Conservation (phyloP, 2,329 filamentous ascomycete species). For the Fusarium napiforme region DNA sequence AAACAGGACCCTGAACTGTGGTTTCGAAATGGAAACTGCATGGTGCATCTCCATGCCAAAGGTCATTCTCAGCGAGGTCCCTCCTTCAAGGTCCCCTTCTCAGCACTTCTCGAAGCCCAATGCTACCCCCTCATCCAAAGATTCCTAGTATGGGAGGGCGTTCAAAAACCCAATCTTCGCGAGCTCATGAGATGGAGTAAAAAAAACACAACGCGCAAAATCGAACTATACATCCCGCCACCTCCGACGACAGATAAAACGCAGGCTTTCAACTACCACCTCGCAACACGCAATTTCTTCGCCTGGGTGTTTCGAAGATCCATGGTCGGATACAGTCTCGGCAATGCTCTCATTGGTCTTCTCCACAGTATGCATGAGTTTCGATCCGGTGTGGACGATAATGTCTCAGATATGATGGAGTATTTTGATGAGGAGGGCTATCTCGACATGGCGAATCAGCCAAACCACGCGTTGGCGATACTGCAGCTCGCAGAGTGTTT, state of each 20-base stretch:
- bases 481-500: slow-evolving; percentile 76
- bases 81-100: slow-evolving; percentile 73
- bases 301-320: slow-evolving; percentile 75
- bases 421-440: slow-evolving; percentile 79
- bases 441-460: slow-evolving; percentile 70
- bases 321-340: slow-evolving; percentile 74
- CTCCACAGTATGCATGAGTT: slow-evolving; percentile 73
- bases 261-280: slow-evolving; percentile 70
- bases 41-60: slow-evolving; percentile 74
- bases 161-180: slow-evolving; percentile 36
- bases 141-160: slow-evolving; percentile 54
- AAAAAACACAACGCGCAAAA: slow-evolving; percentile 45
- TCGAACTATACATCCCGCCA: slow-evolving; percentile 77
- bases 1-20: slow-evolving; percentile 77
- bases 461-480: slow-evolving; percentile 74
- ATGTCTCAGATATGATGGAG: slow-evolving; percentile 68
- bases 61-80: slow-evolving; percentile 73
- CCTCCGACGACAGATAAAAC: slow-evolving; percentile 64
- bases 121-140: slow-evolving; percentile 70
- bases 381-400: slow-evolving; percentile 64
- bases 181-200: slow-evolving; percentile 50
- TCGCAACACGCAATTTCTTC: slow-evolving; percentile 79
- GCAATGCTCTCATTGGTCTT: slow-evolving; percentile 71
- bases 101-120: slow-evolving; percentile 64
- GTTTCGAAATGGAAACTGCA: slow-evolving; percentile 74